A percentile compares a stretch with the other conserved stretches of the same genome.
phyloP scores from a whole-genome alignment of 2,329 filamentous ascomycete species.

The Apiospora kogelbergensis region DNA sequence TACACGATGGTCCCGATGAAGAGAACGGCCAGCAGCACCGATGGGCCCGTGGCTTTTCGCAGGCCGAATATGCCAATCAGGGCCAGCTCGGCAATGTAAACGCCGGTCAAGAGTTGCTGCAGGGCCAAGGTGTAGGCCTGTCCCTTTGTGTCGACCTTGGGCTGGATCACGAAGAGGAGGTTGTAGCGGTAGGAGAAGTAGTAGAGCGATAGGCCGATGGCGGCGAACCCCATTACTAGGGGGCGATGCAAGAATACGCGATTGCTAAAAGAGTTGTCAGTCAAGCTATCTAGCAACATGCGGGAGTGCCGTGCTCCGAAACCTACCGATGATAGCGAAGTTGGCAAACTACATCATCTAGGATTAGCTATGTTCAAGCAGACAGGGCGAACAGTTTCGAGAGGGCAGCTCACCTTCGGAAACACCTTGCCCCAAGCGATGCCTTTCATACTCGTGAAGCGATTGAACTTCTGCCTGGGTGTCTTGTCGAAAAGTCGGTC shows the following conservation, averaged over 20 bases:
- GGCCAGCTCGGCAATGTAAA: conserved; percentile 69
- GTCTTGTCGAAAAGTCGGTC: conserved; percentile 69
- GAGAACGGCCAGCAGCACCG: conserved; percentile 62
- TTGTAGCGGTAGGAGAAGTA: conserved; percentile 78
- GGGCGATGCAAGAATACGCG: conserved; percentile 74
- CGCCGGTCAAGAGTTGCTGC: conserved; percentile 69
- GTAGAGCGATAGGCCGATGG: conserved; percentile 67
- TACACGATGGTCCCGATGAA: conserved; percentile 62
- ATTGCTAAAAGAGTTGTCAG: conserved; percentile 38
- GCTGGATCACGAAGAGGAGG: conserved; percentile 69
- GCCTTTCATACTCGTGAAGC: conserved; percentile 60
- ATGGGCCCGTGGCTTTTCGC: conserved; percentile 54
- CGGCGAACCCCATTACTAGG: conserved; percentile 71
- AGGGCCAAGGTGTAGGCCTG: conserved; percentile 69
- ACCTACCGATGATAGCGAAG: conserved; percentile 29
- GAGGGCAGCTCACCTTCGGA: conserved; percentile 41
- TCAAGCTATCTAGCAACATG: conserved; percentile 15
- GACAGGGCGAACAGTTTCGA: conserved; percentile 35
- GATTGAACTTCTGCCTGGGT: conserved; percentile 67
- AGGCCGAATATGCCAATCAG: conserved; percentile 71
- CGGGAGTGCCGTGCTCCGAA: background rate
- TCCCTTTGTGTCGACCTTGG: conserved; percentile 72
- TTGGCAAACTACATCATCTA: conserved; percentile 28
- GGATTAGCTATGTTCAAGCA: conserved; percentile 40
- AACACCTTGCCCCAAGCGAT: conserved; percentile 71